Evolutionary conservation across 2,329 filamentous ascomycete genomes (phyloP).

Genomic region (Uncinocarpus reesii): DNA sequence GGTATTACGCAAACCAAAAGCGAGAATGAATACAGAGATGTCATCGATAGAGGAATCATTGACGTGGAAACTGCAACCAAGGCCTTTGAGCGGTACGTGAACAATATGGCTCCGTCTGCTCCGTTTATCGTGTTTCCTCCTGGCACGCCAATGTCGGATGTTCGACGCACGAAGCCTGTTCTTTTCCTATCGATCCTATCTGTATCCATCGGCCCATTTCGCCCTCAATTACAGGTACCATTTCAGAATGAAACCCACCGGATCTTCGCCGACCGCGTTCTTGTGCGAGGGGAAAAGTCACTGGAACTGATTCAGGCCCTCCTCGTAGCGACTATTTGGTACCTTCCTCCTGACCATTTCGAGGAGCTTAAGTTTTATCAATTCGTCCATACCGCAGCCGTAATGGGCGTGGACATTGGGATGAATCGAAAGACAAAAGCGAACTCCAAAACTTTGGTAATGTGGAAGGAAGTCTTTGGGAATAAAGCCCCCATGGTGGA

Average conservation of each 20-base stretch:
- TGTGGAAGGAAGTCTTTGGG: slow-evolving; percentile 31
- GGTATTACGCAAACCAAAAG: slow-evolving; percentile 15
- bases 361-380: slow-evolving; percentile 88
- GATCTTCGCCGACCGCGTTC: slow-evolving; percentile 61
- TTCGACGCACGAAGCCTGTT: slow-evolving; percentile 49
- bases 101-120: slow-evolving; percentile 45
- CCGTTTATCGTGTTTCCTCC: slow-evolving; percentile 50
- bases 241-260: slow-evolving; percentile 62
- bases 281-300: slow-evolving; percentile 67
- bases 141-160: slow-evolving; percentile 43
- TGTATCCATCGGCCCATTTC: slow-evolving; percentile 43
- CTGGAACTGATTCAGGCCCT: slow-evolving; percentile 74
- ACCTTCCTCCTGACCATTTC: slow-evolving; percentile 69
- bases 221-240: slow-evolving; percentile 48
- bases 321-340: slow-evolving; percentile 69
- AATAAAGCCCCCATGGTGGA: slow-evolving; percentile 33
- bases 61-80: slow-evolving; percentile 42
- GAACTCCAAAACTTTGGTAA: slow-evolving; percentile 25
- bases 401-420: slow-evolving; percentile 76
- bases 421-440: slow-evolving; percentile 49
- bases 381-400: slow-evolving; percentile 66
- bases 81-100: slow-evolving; percentile 49
- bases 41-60: slow-evolving; percentile 44
- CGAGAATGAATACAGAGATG: slow-evolving; percentile 33
- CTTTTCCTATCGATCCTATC: slow-evolving; percentile 51